Conservation (phyloP, 2,329 filamentous ascomycete genomes). For the Colletotrichum zoysiae region DNA sequence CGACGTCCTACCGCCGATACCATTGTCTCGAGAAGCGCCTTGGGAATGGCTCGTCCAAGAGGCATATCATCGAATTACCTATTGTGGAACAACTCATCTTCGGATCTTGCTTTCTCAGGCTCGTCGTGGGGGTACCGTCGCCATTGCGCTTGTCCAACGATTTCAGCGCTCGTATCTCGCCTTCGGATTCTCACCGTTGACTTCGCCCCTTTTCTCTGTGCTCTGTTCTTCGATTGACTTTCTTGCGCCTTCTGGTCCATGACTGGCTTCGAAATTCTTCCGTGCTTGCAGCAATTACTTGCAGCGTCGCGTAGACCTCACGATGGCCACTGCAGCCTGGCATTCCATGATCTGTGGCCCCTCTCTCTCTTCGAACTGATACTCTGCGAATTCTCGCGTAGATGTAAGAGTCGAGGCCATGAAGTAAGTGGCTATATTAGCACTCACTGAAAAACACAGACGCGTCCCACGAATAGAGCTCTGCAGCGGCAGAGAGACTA, state of each 20-base stretch:
- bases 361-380: neutral
- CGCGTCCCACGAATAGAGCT: neutral
- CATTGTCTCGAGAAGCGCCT: conserved; percentile 4
- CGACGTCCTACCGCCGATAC: neutral
- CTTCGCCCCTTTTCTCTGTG: neutral
- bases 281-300: neutral
- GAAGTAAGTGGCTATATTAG: too few species aligned
- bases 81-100: too few species aligned
- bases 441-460: neutral
- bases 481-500: neutral
- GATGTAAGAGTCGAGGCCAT: neutral
- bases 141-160: neutral
- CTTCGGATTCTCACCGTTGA: conserved; percentile 6
- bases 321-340: neutral
- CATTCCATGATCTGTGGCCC: neutral
- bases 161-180: conserved; percentile 11
- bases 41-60: neutral
- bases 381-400: neutral
- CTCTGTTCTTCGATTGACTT: conserved; percentile 5
- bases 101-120: neutral
- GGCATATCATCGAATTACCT: neutral
- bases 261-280: neutral
- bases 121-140: neutral
- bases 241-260: neutral
- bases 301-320: neutral